Conservation (phyloP, 1,284 basidiomycete species). For the Pterula multifida region DNA sequence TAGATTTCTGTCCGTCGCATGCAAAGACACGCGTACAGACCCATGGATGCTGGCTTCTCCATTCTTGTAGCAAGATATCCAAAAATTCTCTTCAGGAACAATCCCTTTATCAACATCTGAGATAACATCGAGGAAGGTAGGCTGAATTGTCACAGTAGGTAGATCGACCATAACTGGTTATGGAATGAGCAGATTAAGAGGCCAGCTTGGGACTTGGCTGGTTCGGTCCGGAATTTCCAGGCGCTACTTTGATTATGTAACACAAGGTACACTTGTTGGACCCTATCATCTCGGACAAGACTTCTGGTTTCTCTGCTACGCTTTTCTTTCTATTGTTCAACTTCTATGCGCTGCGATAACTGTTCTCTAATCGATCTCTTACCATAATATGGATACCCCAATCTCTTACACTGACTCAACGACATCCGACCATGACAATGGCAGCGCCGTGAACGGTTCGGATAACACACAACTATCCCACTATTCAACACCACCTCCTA, state of each 20-base stretch:
- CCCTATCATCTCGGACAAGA: too few relatives aligned
- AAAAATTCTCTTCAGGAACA: slow-evolving; percentile 48
- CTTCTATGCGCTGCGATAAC: too few relatives aligned
- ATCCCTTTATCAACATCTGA: slow-evolving; percentile 45
- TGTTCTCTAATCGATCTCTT: too few relatives aligned
- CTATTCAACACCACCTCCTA: background rate
- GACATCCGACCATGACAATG: background rate
- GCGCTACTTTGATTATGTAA: too few relatives aligned
- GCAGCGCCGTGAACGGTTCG: background rate
- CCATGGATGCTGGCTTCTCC: slow-evolving; percentile 34
- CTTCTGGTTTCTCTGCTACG: too few relatives aligned
- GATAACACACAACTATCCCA: background rate
- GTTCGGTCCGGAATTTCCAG: too few relatives aligned
- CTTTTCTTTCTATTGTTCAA: too few relatives aligned
- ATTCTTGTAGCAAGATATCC: slow-evolving; percentile 61
- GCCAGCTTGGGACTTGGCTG: too few relatives aligned
- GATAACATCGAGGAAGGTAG: slow-evolving; percentile 43
- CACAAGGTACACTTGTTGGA: too few relatives aligned
- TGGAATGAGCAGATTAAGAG: background rate
- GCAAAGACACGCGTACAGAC: slow-evolving; percentile 37
- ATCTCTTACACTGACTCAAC: background rate
- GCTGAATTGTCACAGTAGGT: slow-evolving; percentile 51
- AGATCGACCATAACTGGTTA: slow-evolving; percentile 15
- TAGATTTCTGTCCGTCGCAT: slow-evolving; percentile 38
- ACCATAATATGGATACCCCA: too few relatives aligned